Conservation (phyloP, 2,329 filamentous ascomycete species). For the Cladosporium sp. region DNA sequence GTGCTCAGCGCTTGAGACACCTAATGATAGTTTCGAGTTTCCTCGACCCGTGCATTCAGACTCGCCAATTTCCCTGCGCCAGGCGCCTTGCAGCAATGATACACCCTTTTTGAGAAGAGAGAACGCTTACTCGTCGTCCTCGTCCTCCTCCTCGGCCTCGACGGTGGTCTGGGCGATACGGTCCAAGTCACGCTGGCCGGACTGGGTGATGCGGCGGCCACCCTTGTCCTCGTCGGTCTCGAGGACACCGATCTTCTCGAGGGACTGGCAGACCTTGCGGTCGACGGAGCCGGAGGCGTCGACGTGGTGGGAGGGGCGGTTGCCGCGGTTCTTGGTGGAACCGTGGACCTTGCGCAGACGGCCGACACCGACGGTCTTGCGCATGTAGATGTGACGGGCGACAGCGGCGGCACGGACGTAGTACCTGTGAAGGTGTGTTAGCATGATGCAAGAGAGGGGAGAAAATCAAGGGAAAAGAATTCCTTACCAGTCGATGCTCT, state of each 20-base stretch:
- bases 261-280: conserved; percentile 93
- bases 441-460: background rate
- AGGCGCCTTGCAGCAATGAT: conserved; percentile 11
- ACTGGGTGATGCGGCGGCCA: conserved; percentile 96
- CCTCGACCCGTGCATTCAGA: conserved; percentile 10
- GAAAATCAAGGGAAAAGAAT: background rate
- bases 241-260: conserved; percentile 98
- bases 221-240: conserved; percentile 99
- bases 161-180: conserved; percentile 54
- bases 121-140: conserved; percentile 30
- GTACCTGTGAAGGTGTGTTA: conserved; percentile 47
- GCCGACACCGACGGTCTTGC: conserved; percentile 98
- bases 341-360: conserved; percentile 96
- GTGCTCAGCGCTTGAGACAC: conserved; percentile 15
- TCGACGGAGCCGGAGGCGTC: conserved; percentile 93
- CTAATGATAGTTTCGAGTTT: conserved; percentile 11
- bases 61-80: conserved; percentile 10
- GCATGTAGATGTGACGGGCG: conserved; percentile 97
- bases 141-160: conserved; percentile 48
- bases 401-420: conserved; percentile 87
- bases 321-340: conserved; percentile 86
- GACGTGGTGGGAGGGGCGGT: conserved; percentile 87
- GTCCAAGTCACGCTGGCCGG: conserved; percentile 98
- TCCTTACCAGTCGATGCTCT: conserved; percentile 84
- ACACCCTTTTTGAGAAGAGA: conserved; percentile 8